phyloP scores from a whole-genome alignment of 2,329 filamentous ascomycete species.

The Escovopsis sp. region DNA sequence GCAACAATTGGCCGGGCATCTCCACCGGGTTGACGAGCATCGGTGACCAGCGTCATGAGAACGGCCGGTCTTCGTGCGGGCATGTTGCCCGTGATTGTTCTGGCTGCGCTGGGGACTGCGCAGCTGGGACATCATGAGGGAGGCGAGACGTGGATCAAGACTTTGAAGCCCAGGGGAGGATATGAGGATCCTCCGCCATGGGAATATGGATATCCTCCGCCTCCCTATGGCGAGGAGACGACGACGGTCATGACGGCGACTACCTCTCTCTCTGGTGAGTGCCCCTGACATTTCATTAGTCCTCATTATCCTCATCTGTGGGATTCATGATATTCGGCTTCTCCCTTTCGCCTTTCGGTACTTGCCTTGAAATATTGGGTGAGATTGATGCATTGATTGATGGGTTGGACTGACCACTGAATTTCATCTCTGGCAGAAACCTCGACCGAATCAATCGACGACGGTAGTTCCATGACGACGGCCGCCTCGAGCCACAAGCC shows the following conservation, averaged over 20 bases:
- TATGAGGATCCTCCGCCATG: conserved; percentile 6
- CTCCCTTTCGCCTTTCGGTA: not conserved
- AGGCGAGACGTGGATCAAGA: conserved; percentile 1
- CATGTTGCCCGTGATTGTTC: conserved; percentile 9
- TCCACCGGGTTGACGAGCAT: too few species aligned
- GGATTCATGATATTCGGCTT: not conserved
- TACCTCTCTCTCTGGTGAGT: conserved; percentile 6
- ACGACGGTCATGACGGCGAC: conserved; percentile 2
- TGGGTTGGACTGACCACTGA: not conserved
- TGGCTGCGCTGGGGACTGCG: conserved; percentile 2
- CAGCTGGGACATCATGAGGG: not conserved
- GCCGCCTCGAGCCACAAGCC: not conserved
- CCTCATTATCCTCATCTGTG: too few species aligned
- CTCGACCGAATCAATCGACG: too few species aligned
- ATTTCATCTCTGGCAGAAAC: too few species aligned
- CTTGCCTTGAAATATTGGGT: too few species aligned
- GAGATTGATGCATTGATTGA: too few species aligned
- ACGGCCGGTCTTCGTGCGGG: conserved; percentile 17
- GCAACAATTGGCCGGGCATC: too few species aligned
- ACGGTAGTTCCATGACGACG: conserved; percentile 2
- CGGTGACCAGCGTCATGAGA: too few species aligned
- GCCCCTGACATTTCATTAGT: not conserved
- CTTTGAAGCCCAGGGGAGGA: conserved; percentile 4
- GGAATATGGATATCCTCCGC: conserved; percentile 7
- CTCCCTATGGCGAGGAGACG: conserved; percentile 9